Evolutionary conservation across 371 early-diverging fungal genomes (phyloP).

Genomic region (Synchytrium microbalum): DNA sequence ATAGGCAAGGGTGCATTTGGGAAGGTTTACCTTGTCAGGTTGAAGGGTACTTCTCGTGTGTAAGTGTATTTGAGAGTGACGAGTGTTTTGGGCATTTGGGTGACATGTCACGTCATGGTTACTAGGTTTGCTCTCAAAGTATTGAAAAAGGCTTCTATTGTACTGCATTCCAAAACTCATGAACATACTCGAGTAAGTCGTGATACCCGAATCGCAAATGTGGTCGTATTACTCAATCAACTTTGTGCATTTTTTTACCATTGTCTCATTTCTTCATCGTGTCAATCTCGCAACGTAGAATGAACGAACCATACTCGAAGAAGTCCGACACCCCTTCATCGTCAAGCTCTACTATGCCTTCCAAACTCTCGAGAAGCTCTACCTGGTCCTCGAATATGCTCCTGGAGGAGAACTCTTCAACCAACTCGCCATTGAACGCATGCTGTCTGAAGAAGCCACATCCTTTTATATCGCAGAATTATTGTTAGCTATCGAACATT

Average conservation of each 20-base stretch:
- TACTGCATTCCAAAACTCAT: constrained; percentile 65
- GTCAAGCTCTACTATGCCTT: not conserved
- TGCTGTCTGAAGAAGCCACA: constrained; percentile 77
- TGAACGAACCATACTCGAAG: constrained; percentile 94
- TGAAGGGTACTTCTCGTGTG: constrained; percentile 40
- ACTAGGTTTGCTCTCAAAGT: not conserved
- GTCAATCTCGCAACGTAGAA: constrained; percentile 96
- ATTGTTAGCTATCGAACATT: constrained; percentile 88
- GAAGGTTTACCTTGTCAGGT: constrained; percentile 59
- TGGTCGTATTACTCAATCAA: too few species aligned
- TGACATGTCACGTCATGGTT: not conserved
- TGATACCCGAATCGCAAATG: not conserved
- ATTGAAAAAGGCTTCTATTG: constrained; percentile 46
- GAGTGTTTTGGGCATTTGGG: not conserved
- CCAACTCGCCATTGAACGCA: constrained; percentile 68
- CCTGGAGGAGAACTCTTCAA: constrained; percentile 98
- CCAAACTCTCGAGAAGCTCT: constrained; percentile 56
- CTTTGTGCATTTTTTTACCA: too few species aligned
- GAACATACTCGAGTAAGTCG: constrained; percentile 63
- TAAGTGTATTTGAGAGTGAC: not conserved
- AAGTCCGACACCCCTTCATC: constrained; percentile 23
- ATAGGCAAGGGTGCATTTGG: constrained; percentile 60
- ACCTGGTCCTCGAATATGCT: constrained; percentile 98
- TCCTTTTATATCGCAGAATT: constrained; percentile 98
- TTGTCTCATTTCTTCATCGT: too few species aligned